Evolutionary conservation across 2,329 filamentous ascomycete species (phyloP).

Genomic region (Colletotrichum gloeosporioides): DNA sequence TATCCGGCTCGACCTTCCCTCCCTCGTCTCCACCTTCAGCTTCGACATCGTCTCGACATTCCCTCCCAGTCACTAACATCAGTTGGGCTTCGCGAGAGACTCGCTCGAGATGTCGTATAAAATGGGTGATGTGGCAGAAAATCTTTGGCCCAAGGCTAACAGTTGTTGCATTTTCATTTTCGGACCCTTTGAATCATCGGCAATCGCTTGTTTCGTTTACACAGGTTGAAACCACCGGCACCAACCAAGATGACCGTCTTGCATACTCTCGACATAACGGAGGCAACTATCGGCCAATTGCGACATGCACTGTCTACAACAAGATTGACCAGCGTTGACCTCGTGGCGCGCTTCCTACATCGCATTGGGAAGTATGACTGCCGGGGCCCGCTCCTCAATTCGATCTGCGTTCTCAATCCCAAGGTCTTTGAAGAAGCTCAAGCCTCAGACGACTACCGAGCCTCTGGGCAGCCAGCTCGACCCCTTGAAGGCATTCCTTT

Average conservation of each 20-base stretch:
- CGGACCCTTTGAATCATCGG: background rate
- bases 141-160: background rate
- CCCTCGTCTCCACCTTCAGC: background rate
- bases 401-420: constrained; percentile 30
- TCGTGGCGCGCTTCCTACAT: constrained; percentile 29
- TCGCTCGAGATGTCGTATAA: background rate
- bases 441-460: constrained; percentile 31
- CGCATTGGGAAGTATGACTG: constrained; percentile 31
- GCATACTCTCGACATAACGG: constrained; percentile 24
- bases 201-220: background rate
- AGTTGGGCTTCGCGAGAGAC: background rate
- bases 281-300: constrained; percentile 29
- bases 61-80: background rate
- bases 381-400: constrained; percentile 28
- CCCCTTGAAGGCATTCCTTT: constrained; percentile 61
- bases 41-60: background rate
- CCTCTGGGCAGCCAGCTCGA: constrained; percentile 14
- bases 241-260: background rate
- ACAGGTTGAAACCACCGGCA: background rate
- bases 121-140: background rate
- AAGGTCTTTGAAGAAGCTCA: constrained; percentile 30
- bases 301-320: constrained; percentile 23
- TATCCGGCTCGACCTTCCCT: background rate
- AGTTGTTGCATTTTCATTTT: background rate
- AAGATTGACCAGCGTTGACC: constrained; percentile 29